These are phyloP conservation scores for Emergomyces pasteurianus DNA, from an alignment of 2,329 filamentous ascomycete genomes.

Conservation along the genomic window DNA sequence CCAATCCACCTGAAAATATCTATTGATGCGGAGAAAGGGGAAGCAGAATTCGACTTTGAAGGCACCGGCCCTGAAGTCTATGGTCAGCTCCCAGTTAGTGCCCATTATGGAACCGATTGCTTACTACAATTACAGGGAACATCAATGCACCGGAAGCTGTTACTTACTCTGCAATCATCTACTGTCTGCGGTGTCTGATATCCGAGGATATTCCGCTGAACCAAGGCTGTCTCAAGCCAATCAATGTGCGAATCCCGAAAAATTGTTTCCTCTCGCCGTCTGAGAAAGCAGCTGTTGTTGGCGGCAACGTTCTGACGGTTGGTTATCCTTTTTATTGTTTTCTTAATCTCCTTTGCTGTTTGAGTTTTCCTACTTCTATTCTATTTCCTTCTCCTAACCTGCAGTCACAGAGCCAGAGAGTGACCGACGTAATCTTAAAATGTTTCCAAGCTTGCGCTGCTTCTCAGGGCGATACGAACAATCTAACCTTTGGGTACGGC, in stretches of 20 bases:
- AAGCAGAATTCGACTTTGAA: conserved; percentile 62
- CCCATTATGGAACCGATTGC: background rate
- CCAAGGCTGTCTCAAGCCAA: conserved; percentile 65
- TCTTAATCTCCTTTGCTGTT: background rate
- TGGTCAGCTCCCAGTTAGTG: conserved; percentile 28
- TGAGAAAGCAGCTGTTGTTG: conserved; percentile 61
- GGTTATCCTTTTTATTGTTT: conserved; percentile 1
- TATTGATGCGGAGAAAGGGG: conserved; percentile 58
- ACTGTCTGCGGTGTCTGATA: conserved; percentile 65
- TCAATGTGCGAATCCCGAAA: conserved; percentile 58
- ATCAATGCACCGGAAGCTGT: conserved; percentile 68
- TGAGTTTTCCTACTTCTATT: background rate
- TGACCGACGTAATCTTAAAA: conserved; percentile 66
- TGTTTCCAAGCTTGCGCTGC: conserved; percentile 67
- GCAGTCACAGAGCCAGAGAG: conserved; percentile 46
- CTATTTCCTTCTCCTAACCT: background rate
- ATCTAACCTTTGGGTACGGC: conserved; percentile 65
- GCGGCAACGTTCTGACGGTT: conserved; percentile 63
- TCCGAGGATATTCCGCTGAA: conserved; percentile 69
- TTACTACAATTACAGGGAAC: conserved; percentile 37
- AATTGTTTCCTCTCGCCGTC: conserved; percentile 61
- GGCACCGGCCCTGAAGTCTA: conserved; percentile 70
- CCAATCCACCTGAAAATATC: conserved; percentile 60
- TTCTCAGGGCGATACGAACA: conserved; percentile 65
- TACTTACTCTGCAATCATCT: conserved; percentile 70